phyloP scores from a whole-genome alignment of 2,329 filamentous ascomycete genomes.

The Escovopsis sp. region DNA sequence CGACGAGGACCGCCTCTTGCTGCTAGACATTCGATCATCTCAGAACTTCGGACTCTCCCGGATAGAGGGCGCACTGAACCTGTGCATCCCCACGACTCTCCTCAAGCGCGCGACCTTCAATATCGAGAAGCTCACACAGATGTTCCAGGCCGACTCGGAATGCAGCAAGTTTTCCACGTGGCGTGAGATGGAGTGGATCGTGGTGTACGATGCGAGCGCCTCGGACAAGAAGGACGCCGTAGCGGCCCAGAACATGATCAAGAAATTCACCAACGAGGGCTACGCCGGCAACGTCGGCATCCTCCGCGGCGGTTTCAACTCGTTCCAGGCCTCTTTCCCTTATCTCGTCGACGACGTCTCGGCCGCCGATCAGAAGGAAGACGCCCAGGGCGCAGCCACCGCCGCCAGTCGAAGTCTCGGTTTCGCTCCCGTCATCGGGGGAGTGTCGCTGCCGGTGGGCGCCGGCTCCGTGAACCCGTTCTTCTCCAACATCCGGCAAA shows the following conservation, averaged over 20 bases:
- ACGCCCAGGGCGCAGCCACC: constrained; percentile 33
- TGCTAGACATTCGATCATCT: constrained; percentile 77
- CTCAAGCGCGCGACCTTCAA: constrained; percentile 86
- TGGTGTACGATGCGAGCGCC: constrained; percentile 77
- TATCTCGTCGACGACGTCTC: constrained; percentile 42
- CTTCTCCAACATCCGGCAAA: constrained; percentile 91
- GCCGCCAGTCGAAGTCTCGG: constrained; percentile 17
- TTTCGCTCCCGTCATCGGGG: constrained; percentile 65
- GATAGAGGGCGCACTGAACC: constrained; percentile 68
- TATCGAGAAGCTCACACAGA: constrained; percentile 72
- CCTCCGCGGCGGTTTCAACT: constrained; percentile 66
- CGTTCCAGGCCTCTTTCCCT: constrained; percentile 55
- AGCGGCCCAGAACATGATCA: constrained; percentile 72
- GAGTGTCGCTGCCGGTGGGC: constrained; percentile 63
- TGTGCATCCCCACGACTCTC: constrained; percentile 90
- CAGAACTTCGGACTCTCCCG: constrained; percentile 66
- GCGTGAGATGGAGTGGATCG: constrained; percentile 57
- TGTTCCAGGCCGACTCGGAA: constrained; percentile 60
- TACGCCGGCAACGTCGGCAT: constrained; percentile 63
- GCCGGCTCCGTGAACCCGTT: constrained; percentile 69
- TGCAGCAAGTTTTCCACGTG: constrained; percentile 63
- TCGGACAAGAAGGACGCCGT: constrained; percentile 65
- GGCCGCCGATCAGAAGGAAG: constrained; percentile 16
- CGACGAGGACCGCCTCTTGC: constrained; percentile 34
- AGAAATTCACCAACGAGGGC: constrained; percentile 79